A percentile compares a stretch with the other conserved stretches of the same genome.
Conservation (phyloP, 1,139 yeast genomes). For the Geotrichum candidum region DNA sequence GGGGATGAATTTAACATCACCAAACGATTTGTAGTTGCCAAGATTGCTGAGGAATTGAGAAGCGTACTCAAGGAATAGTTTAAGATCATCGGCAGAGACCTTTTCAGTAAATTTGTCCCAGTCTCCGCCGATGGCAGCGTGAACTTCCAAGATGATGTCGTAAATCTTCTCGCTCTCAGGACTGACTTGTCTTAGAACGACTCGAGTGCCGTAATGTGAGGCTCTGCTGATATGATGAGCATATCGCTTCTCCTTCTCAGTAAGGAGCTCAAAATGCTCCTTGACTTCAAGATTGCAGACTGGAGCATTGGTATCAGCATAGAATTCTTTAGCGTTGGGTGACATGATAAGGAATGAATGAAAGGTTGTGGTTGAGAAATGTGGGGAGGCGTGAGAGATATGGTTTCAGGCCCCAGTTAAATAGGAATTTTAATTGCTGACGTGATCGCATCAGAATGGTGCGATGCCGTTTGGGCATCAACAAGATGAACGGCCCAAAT, state of each 20-base stretch:
- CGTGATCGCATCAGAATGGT: neutral
- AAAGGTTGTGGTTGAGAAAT: neutral
- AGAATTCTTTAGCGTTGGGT: slow-evolving; percentile 12
- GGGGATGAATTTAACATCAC: slow-evolving; percentile 82
- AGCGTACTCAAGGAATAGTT: slow-evolving; percentile 63
- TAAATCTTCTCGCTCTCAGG: slow-evolving; percentile 72
- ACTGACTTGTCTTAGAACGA: slow-evolving; percentile 75
- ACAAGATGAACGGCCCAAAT: neutral
- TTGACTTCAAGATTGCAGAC: slow-evolving; percentile 31
- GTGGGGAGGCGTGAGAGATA: neutral
- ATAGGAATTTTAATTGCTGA: neutral
- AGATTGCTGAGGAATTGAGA: slow-evolving; percentile 73
- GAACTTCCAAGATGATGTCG: slow-evolving; percentile 59
- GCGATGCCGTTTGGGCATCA: neutral
- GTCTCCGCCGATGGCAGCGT: slow-evolving; percentile 47
- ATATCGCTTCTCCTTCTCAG: slow-evolving; percentile 54
- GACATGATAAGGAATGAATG: neutral
- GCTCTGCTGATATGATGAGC: slow-evolving; percentile 73
- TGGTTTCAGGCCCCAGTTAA: neutral
- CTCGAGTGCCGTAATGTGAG: slow-evolving; percentile 75
- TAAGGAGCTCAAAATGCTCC: slow-evolving; percentile 45
- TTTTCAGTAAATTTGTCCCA: slow-evolving; percentile 39
- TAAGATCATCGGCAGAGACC: slow-evolving; percentile 26
- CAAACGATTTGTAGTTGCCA: slow-evolving; percentile 86
- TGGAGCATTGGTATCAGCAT: slow-evolving; percentile 49